phyloP scores from a whole-genome alignment of 495 filamentous ascomycete species.

The Aspergillus biplanus region DNA sequence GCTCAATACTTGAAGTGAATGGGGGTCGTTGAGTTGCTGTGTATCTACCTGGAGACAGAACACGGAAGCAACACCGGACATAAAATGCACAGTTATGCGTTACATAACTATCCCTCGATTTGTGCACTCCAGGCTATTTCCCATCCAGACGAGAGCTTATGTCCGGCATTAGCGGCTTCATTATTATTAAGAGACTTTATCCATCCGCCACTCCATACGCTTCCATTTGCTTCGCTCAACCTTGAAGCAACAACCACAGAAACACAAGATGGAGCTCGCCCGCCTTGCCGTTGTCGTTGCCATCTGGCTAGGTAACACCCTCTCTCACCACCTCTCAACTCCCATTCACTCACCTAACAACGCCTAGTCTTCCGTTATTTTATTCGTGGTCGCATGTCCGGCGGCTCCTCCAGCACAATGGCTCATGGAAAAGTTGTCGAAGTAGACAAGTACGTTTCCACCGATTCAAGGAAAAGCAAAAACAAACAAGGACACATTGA shows the following conservation, averaged over 20 bases:
- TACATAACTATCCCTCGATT: too few relatives aligned
- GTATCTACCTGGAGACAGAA: too few relatives aligned
- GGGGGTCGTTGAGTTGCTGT: too few relatives aligned
- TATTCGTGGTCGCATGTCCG: constrained; percentile 12
- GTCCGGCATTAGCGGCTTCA: too few relatives aligned
- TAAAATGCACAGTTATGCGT: too few relatives aligned
- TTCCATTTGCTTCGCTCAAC: neutral
- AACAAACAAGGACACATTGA: neutral
- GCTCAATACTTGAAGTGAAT: too few relatives aligned
- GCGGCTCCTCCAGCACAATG: constrained; percentile 15
- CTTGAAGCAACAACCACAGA: neutral
- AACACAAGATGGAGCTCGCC: constrained; percentile 16
- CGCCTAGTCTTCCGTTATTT: constrained; percentile 24
- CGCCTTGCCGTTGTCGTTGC: constrained; percentile 18
- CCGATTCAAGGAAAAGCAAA: neutral
- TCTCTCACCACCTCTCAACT: neutral
- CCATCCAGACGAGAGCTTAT: too few relatives aligned
- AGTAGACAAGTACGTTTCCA: constrained; percentile 22
- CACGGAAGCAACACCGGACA: too few relatives aligned
- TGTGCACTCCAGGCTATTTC: too few relatives aligned
- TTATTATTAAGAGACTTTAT: too few relatives aligned
- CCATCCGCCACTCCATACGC: neutral
- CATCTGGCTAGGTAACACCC: constrained; percentile 18
- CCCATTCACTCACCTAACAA: too few relatives aligned
- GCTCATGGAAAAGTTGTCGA: constrained; percentile 25